A percentile compares a stretch with the other conserved stretches of the same genome.
Evolutionary conservation across 2,329 filamentous ascomycete species (phyloP).

Genomic region (Cadophora sp.): DNA sequence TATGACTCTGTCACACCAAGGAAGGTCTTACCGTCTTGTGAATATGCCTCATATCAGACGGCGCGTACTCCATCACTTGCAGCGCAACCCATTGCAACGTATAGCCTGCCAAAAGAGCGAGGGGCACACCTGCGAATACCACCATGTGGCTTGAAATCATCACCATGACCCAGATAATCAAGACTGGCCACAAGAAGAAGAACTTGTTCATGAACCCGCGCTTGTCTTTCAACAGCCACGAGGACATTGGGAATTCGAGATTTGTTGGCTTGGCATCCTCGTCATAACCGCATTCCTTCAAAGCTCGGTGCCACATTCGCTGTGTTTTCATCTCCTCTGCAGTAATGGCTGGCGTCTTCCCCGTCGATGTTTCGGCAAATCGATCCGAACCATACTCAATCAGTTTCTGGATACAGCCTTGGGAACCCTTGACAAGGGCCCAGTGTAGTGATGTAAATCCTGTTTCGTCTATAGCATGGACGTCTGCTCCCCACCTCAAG

Average conservation of each 20-base stretch:
- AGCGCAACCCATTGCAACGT: slow-evolving; percentile 79
- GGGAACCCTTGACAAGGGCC: slow-evolving; percentile 92
- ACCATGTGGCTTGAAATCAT: slow-evolving; percentile 76
- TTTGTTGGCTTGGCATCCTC: slow-evolving; percentile 74
- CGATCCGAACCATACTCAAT: slow-evolving; percentile 95
- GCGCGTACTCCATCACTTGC: slow-evolving; percentile 81
- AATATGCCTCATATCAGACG: slow-evolving; percentile 85
- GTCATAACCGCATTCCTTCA: slow-evolving; percentile 85
- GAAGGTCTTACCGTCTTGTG: slow-evolving; percentile 76
- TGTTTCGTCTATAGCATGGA: slow-evolving; percentile 88
- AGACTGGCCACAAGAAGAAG: slow-evolving; percentile 87
- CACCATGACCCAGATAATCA: slow-evolving; percentile 74
- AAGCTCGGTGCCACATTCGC: slow-evolving; percentile 80
- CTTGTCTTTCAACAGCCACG: slow-evolving; percentile 77
- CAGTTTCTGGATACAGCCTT: slow-evolving; percentile 88
- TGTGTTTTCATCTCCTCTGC: slow-evolving; percentile 90
- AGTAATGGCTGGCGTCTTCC: slow-evolving; percentile 87
- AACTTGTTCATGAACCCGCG: slow-evolving; percentile 81
- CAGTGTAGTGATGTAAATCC: slow-evolving; percentile 96
- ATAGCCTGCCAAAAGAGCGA: slow-evolving; percentile 70
- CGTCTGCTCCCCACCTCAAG: slow-evolving; percentile 92
- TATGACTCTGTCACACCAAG: not conserved
- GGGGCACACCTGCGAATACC: slow-evolving; percentile 77
- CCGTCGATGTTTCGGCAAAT: slow-evolving; percentile 86
- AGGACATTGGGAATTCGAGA: slow-evolving; percentile 75